These are phyloP conservation scores for Sodiomyces alkalinus DNA, from an alignment of 2,329 filamentous ascomycete genomes.

Conservation along the genomic window DNA sequence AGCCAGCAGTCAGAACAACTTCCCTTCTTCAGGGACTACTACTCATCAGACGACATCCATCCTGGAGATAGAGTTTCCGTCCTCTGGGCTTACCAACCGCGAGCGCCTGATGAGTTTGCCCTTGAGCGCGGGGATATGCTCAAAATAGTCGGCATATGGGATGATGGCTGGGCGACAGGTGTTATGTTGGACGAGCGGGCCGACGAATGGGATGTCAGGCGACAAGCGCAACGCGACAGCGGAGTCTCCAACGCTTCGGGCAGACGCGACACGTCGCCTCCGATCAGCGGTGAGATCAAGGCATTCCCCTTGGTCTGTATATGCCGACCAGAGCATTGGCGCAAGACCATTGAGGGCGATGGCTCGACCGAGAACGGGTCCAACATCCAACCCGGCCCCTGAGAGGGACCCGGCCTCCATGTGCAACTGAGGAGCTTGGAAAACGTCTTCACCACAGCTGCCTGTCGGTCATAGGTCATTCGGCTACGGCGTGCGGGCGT, in stretches of 20 bases:
- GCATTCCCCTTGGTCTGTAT: conserved; percentile 95
- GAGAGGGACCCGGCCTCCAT: conserved; percentile 4
- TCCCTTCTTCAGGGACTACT: conserved; percentile 96
- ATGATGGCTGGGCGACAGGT: conserved; percentile 96
- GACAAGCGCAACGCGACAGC: conserved; percentile 73
- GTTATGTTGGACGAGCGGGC: conserved; percentile 68
- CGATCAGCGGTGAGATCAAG: conserved; percentile 72
- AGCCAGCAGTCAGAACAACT: conserved; percentile 93
- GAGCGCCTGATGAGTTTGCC: conserved; percentile 83
- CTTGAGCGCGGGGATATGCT: conserved; percentile 95
- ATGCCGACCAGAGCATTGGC: conserved; percentile 89
- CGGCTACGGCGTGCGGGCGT: conserved; percentile 21
- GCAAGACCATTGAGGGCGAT: conserved; percentile 89
- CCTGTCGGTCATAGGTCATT: conserved; percentile 14
- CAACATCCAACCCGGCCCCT: conserved; percentile 16
- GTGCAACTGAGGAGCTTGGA: conserved; percentile 9
- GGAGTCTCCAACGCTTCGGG: conserved; percentile 74
- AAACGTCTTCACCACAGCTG: conserved; percentile 11
- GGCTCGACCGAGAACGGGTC: conserved; percentile 50
- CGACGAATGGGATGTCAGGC: conserved; percentile 73
- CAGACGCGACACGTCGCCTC: conserved; percentile 44
- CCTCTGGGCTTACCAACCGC: conserved; percentile 92
- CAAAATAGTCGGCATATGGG: conserved; percentile 96
- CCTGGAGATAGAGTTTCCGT: conserved; percentile 80
- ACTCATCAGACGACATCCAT: conserved; percentile 91